Conservation (phyloP, 2,329 filamentous ascomycete species). For the Ceratocystis ficicola region DNA sequence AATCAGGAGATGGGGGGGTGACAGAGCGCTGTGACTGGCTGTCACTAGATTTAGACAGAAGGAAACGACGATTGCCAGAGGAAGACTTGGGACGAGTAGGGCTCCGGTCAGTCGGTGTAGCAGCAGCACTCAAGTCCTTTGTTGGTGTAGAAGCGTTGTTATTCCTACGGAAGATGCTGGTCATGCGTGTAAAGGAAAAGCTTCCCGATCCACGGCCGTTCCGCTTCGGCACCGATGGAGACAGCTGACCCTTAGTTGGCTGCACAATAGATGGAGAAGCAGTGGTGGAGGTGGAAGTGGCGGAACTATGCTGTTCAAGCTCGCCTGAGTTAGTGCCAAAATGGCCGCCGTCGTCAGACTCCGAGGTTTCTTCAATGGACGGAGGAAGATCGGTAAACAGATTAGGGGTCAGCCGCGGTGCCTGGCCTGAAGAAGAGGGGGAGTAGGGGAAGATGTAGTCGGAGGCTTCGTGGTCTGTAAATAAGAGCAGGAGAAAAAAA, state of each 20-base stretch:
- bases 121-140: constrained; percentile 1
- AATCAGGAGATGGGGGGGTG: constrained; percentile 40
- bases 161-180: constrained; percentile 1
- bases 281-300: constrained; percentile 17
- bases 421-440: constrained; percentile 13
- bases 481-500: constrained; percentile 10
- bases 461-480: constrained; percentile 12
- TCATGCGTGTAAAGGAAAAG: constrained; percentile 14
- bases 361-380: constrained; percentile 19
- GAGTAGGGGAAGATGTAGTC: constrained; percentile 13
- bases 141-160: constrained; percentile 1
- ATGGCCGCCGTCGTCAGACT: constrained; percentile 10
- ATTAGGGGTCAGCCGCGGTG: constrained; percentile 4
- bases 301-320: constrained; percentile 17
- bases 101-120: not conserved
- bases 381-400: constrained; percentile 13
- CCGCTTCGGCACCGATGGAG: not conserved
- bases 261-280: constrained; percentile 4
- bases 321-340: constrained; percentile 17
- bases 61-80: constrained; percentile 33
- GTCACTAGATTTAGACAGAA: constrained; percentile 36
- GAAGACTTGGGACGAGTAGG: constrained; percentile 8
- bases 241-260: constrained; percentile 11
- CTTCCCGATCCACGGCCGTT: constrained; percentile 10
- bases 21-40: constrained; percentile 35